Conservation (phyloP, 202 grass and related monocot species). For the Saccharum hybrid region DNA sequence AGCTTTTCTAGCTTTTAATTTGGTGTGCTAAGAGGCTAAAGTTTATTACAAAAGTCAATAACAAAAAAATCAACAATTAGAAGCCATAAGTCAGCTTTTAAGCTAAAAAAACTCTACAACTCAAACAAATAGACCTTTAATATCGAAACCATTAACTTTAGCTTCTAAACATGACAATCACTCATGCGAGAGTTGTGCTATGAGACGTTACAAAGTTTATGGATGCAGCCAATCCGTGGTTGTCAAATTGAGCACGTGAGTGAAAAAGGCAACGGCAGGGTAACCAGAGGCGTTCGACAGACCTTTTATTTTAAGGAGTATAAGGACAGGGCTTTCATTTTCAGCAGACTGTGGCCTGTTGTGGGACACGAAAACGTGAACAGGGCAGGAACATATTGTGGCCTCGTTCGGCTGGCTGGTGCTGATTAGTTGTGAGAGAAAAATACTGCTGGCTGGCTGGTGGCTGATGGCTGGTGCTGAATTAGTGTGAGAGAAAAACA, state of each 20-base stretch:
- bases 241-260: slow-evolving; percentile 40
- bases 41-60: neutral
- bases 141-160: neutral
- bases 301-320: neutral
- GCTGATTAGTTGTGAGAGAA: no score
- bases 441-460: no score
- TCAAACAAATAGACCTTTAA: neutral
- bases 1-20: neutral
- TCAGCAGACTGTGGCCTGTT: slow-evolving; percentile 2
- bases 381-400: neutral
- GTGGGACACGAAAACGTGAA: slow-evolving; percentile 45
- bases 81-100: neutral
- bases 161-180: neutral
- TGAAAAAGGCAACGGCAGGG: neutral
- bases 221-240: slow-evolving; percentile 10
- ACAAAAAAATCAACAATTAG: neutral
- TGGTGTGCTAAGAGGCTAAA: neutral
- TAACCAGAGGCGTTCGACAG: neutral
- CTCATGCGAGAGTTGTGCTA: neutral
- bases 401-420: no score
- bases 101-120: neutral
- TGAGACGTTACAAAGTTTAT: neutral
- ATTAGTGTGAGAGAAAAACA: no score
- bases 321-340: slow-evolving; percentile 32
- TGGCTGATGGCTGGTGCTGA: no score